Conservation (phyloP, 495 filamentous ascomycete species). For the Podospora bellae-mahoneyi region DNA sequence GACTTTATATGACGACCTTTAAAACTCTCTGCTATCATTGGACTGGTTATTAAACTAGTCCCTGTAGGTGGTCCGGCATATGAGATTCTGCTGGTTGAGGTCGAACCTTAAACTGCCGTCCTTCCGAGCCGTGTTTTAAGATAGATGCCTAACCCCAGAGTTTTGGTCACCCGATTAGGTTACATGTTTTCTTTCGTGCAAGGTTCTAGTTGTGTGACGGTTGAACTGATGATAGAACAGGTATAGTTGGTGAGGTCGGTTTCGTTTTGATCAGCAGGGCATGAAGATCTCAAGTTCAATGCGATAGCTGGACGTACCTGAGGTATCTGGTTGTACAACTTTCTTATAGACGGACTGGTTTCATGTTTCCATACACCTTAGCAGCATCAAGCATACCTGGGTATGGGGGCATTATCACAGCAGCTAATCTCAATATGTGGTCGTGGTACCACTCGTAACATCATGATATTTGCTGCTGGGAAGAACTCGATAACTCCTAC, state of each 20-base stretch:
- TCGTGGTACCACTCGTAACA: not conserved
- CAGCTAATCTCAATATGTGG: not conserved
- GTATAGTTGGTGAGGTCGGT: not conserved
- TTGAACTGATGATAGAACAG: not conserved
- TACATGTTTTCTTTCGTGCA: not conserved
- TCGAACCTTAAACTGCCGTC: slow-evolving; percentile 9
- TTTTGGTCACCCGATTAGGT: not conserved
- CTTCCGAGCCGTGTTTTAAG: slow-evolving; percentile 2
- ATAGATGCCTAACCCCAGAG: not conserved
- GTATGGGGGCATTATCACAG: not conserved
- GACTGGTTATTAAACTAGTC: slow-evolving; percentile 15
- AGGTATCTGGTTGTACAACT: no score
- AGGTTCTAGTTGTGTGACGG: not conserved
- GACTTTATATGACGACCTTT: not conserved
- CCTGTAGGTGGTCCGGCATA: slow-evolving; percentile 18
- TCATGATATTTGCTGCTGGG: not conserved
- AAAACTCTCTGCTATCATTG: not conserved
- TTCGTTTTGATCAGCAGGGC: not conserved
- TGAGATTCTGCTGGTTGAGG: slow-evolving; percentile 11
- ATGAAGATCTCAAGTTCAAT: not conserved
- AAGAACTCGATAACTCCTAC: not conserved
- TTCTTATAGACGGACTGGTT: no score
- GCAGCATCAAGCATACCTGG: no score
- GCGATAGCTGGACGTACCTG: not conserved
- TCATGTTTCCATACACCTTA: no score